Evolutionary conservation across 352 stramenopile species (phyloP).

Genomic region (Globisporangium nunn): DNA sequence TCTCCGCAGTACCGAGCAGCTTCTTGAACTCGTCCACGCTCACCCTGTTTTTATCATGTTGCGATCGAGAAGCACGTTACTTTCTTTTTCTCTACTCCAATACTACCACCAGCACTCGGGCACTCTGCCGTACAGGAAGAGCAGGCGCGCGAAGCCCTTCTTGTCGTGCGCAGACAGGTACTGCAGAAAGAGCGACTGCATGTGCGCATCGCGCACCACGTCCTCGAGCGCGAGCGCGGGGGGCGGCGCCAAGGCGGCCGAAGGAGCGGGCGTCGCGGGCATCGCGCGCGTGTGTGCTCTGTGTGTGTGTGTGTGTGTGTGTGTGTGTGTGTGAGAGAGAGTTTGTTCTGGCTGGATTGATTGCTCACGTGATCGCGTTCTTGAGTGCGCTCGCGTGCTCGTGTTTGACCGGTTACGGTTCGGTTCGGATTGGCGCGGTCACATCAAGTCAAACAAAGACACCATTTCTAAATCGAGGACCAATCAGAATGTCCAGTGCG

Average conservation of each 20-base stretch:
- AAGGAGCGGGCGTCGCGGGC: constrained; percentile 7
- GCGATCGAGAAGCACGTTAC: neutral
- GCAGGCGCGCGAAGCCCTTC: constrained; percentile 66
- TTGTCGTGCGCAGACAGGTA: constrained; percentile 56
- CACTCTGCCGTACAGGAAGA: constrained; percentile 54
- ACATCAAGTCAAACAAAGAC: no score
- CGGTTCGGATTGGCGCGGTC: no score
- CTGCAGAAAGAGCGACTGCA: constrained; percentile 78
- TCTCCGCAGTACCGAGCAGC: constrained; percentile 23
- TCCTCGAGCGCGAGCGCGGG: constrained; percentile 47
- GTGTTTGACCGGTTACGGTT: no score
- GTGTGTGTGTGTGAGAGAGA: no score
- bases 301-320: no score
- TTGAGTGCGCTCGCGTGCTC: no score
- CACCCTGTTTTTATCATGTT: constrained; percentile 23
- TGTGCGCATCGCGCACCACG: constrained; percentile 67
- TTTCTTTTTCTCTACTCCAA: neutral
- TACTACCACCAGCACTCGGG: no score
- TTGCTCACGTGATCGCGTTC: no score
- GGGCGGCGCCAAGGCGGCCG: neutral
- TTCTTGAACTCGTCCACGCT: constrained; percentile 88
- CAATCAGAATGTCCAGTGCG: no score
- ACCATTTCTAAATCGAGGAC: no score
- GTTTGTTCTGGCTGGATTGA: no score
- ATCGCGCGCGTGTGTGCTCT: neutral